A percentile compares a stretch with the other conserved stretches of the same genome.
These are phyloP conservation scores for Aspergillus caelatus DNA, from an alignment of 2,329 filamentous ascomycete species.

Conservation along the genomic window DNA sequence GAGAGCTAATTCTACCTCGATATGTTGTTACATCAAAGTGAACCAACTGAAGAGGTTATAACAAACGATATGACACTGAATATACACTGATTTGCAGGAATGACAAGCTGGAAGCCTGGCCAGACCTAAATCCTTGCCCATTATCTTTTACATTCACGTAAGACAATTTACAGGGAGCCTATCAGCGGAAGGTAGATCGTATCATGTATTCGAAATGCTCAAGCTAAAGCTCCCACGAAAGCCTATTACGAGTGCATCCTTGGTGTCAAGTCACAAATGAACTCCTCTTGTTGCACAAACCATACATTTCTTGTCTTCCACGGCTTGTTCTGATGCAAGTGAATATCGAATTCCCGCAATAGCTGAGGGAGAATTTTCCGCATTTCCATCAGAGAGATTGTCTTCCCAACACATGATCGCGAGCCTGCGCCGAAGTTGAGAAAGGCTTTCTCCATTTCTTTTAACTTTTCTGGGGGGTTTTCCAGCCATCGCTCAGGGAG, in stretches of 20 bases:
- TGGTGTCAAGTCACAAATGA: background rate
- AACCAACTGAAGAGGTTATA: background rate
- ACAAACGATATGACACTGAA: no score
- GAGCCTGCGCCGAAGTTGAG: constrained; percentile 35
- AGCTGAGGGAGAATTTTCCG: constrained; percentile 36
- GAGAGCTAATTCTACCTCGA: background rate
- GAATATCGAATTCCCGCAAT: constrained; percentile 13
- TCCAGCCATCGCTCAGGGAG: constrained; percentile 52
- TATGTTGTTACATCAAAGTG: background rate
- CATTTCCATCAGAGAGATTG: constrained; percentile 38
- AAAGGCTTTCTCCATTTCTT: constrained; percentile 35
- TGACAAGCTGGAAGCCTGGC: no score
- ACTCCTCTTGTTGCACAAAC: constrained; percentile 2
- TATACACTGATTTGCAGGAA: no score
- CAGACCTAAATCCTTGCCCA: background rate
- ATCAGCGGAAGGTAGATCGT: background rate
- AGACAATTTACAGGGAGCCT: no score
- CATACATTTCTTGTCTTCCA: constrained; percentile 3
- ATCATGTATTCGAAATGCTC: background rate
- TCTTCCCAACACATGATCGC: constrained; percentile 36
- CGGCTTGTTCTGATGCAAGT: background rate
- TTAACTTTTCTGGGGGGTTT: constrained; percentile 24
- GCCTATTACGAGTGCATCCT: background rate
- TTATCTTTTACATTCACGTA: background rate
- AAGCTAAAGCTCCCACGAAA: background rate